Conservation (phyloP, 1,139 yeast species). For the Yamadazyma songkhlaensis region DNA sequence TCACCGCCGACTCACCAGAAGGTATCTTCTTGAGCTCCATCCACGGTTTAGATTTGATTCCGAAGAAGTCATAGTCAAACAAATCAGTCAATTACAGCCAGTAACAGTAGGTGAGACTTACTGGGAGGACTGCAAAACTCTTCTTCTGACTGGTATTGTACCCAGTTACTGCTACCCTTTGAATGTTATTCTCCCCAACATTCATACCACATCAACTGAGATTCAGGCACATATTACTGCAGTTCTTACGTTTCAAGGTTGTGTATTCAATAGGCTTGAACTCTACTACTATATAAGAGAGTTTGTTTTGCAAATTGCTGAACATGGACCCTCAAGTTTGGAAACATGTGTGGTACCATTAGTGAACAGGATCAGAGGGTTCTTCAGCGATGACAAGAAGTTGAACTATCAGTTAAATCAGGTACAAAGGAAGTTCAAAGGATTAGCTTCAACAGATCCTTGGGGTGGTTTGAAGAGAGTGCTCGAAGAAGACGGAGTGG, state of each 20-base stretch:
- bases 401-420: too few relatives aligned
- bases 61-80: not conserved
- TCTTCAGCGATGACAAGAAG: too few relatives aligned
- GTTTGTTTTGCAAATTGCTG: not conserved
- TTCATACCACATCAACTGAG: not conserved
- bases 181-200: conserved; percentile 6
- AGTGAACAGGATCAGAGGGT: too few relatives aligned
- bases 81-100: not conserved
- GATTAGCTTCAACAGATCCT: too few relatives aligned
- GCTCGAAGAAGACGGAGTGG: too few relatives aligned
- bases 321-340: too few relatives aligned
- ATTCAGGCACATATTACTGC: not conserved
- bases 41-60: not conserved
- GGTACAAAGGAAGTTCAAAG: too few relatives aligned
- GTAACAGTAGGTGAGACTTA: not conserved
- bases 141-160: conserved; percentile 11
- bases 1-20: too few relatives aligned
- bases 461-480: too few relatives aligned
- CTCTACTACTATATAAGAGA: conserved; percentile 2
- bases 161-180: conserved; percentile 19
- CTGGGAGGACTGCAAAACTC: conserved; percentile 2
- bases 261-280: conserved; percentile 2
- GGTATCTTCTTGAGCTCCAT: not conserved
- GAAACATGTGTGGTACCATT: too few relatives aligned
- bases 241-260: not conserved